Evolutionary conservation across 805 yeast genomes (phyloP), one percentile per base, ranked within the genome.

Genomic region (Zygotorulaspora chibaensis): DNA sequence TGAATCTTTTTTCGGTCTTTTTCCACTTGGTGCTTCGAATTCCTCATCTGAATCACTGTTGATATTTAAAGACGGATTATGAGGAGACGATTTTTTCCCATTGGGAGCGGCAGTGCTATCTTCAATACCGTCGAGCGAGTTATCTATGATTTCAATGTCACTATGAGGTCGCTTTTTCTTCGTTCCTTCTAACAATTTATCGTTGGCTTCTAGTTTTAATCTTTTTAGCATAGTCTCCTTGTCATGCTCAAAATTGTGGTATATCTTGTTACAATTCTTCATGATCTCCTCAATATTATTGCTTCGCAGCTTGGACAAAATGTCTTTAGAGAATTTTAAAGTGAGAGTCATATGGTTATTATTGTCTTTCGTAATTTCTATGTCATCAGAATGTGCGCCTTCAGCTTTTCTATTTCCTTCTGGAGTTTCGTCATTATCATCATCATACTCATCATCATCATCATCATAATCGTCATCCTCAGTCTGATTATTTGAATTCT

Each of bases 191-290:
- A 88, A 65, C 55, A 84, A 80, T 58, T 84, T 76, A 62, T 90
- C 95, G 45, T 87, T 83, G 55, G 84, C 85, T 57, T 87, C 95
- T 27, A 90, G 70, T 58, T 83, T 85, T 50, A 87, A 67, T 59
- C 93, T 75, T 56, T 87, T 85, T 44, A 82, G 70, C 44, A 87
- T 71, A 1, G 90, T 86, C 43, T 87, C 95, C 46, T 60, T 66
- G 62, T 86, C 95, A 58, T 80, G 77, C 61, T 86, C 95, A 59
- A 84, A 84, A 54, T 75, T 80, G 58, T 85, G 93, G 57, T 85
- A 85, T 3, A 84, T 77, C 53, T 79, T 83, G 65, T 81, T 81
- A 68, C 84, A 83, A 58, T 80, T 84, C 47, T 74, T 77, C 46
- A 84, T 78, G 4, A 70, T 52, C 2, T 55, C 53, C 35, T 64